Evolutionary conservation across 768 basidiomycete genomes (phyloP).

Genomic region (Tephrocybe rancida): DNA sequence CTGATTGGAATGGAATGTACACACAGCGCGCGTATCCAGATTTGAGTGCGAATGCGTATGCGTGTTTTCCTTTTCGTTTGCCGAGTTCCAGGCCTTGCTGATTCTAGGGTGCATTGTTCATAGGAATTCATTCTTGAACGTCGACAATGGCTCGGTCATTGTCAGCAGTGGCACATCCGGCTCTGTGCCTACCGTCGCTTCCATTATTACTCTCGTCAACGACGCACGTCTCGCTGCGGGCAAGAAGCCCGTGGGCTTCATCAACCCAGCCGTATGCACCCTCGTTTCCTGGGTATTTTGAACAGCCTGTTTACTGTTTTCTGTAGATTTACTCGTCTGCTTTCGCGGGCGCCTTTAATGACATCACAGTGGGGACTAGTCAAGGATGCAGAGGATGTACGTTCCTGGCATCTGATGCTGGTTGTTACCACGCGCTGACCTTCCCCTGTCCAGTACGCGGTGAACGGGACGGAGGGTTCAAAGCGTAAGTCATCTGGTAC

Average conservation of each 20-base stretch:
- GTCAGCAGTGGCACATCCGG: slow-evolving; percentile 33
- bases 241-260: slow-evolving; percentile 41
- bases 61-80: slow-evolving; percentile 20
- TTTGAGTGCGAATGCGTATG: slow-evolving; percentile 37
- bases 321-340: slow-evolving; percentile 30
- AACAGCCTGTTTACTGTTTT: background rate
- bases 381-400: slow-evolving; percentile 46
- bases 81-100: background rate
- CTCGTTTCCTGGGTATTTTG: background rate
- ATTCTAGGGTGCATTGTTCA: background rate
- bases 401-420: slow-evolving; percentile 2
- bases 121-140: slow-evolving; percentile 15
- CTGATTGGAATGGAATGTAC: background rate
- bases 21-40: slow-evolving; percentile 34
- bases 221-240: slow-evolving; percentile 37
- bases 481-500: slow-evolving; percentile 29
- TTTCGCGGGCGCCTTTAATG: slow-evolving; percentile 40
- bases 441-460: slow-evolving; percentile 29
- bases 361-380: slow-evolving; percentile 44
- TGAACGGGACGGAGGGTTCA: slow-evolving; percentile 32
- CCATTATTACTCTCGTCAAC: slow-evolving; percentile 40
- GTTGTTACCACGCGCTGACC: background rate
- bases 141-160: slow-evolving; percentile 28
- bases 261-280: slow-evolving; percentile 41
- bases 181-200: slow-evolving; percentile 32